Conservation (phyloP, 345 rosid species). For the Raphanus sativus region DNA sequence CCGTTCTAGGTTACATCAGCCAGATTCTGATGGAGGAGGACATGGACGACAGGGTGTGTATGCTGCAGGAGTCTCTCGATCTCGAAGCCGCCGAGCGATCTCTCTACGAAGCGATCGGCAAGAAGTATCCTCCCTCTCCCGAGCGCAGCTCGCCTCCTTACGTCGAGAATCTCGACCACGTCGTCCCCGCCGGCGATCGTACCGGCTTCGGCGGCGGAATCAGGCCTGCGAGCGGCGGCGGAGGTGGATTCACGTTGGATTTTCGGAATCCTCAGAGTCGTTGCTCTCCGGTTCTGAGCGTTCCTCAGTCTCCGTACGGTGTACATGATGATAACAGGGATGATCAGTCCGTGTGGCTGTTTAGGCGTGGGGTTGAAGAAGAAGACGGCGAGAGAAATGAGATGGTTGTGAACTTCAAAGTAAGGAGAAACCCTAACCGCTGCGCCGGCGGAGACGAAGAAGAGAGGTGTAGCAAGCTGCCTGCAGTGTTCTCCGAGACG, state of each 20-base stretch:
- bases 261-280: conserved; percentile 36
- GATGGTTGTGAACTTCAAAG: conserved; percentile 44
- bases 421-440: conserved; percentile 52
- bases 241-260: conserved; percentile 32
- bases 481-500: conserved; percentile 62
- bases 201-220: background rate
- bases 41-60: conserved; percentile 69
- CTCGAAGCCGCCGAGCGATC: conserved; percentile 89
- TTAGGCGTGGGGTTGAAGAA: conserved; percentile 77
- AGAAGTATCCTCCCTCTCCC: conserved; percentile 91
- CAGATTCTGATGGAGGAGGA: conserved; percentile 92
- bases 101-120: conserved; percentile 80
- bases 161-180: conserved; percentile 38
- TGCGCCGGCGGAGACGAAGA: conserved; percentile 57
- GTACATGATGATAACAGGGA: conserved; percentile 54
- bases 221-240: background rate
- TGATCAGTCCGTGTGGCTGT: conserved; percentile 66
- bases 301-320: conserved; percentile 53
- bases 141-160: conserved; percentile 36
- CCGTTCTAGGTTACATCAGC: conserved; percentile 71
- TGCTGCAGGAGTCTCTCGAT: conserved; percentile 85
- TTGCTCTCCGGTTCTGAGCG: conserved; percentile 32
- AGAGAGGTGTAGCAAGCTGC: conserved; percentile 71
- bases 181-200: conserved; percentile 29
- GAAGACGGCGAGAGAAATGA: conserved; percentile 54